Conservation (phyloP, 106 monocot species). For the Agapanthus africanus region DNA sequence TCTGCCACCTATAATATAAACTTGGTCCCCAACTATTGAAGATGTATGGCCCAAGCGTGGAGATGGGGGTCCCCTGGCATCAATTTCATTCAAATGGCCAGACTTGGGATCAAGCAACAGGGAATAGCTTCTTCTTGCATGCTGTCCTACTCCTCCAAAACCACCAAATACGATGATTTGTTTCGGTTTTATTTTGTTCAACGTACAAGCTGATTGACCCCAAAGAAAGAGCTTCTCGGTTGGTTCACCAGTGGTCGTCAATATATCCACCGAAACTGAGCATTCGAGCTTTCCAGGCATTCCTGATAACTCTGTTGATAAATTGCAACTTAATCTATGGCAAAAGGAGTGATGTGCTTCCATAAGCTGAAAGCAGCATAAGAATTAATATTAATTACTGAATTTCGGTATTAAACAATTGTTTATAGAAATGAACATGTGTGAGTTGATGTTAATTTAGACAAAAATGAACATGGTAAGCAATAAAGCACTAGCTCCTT, state of each 20-base stretch:
- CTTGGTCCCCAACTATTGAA: conserved; percentile 33
- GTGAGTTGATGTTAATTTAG: too few species aligned
- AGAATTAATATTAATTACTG: conserved; percentile 11
- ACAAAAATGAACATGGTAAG: conserved; percentile 1
- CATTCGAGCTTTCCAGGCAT: conserved; percentile 12
- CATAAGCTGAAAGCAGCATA: conserved; percentile 22
- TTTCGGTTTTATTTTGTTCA: conserved; percentile 12
- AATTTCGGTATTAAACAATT: background rate
- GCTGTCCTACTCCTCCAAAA: conserved; percentile 84
- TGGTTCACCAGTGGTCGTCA: conserved; percentile 59
- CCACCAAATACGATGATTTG: conserved; percentile 84
- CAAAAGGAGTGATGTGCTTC: conserved; percentile 16
- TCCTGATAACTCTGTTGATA: conserved; percentile 36
- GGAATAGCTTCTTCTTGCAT: conserved; percentile 67
- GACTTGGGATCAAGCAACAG: conserved; percentile 49
- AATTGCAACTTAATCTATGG: conserved; percentile 45
- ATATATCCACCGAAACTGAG: conserved; percentile 21
- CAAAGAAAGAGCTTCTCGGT: conserved; percentile 78
- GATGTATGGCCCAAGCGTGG: conserved; percentile 80
- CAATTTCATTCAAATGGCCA: conserved; percentile 44
- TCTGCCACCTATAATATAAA: conserved; percentile 88
- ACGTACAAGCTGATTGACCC: conserved; percentile 71
- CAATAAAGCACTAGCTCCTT: background rate
- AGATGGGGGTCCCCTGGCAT: conserved; percentile 35
- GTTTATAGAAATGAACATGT: background rate